phyloP scores from a whole-genome alignment of 2,329 filamentous ascomycete species.

The Rosellinia necatrix region DNA sequence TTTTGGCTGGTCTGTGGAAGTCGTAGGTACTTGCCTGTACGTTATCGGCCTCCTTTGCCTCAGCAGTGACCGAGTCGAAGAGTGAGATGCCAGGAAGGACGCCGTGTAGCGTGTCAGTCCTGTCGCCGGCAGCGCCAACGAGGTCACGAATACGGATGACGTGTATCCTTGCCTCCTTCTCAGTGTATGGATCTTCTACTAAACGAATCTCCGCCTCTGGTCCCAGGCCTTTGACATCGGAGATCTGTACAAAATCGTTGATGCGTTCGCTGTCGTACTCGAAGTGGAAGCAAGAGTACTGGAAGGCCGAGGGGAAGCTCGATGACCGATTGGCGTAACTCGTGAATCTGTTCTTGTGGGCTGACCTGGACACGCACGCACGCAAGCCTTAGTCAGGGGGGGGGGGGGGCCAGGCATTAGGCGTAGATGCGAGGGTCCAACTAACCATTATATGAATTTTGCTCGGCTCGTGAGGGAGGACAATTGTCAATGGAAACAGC shows the following conservation, averaged over 20 bases:
- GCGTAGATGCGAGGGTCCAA: slow-evolving; percentile 27
- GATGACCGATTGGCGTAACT: slow-evolving; percentile 94
- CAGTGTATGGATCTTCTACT: slow-evolving; percentile 94
- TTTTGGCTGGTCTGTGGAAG: slow-evolving; percentile 69
- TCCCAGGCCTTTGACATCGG: slow-evolving; percentile 81
- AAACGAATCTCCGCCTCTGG: slow-evolving; percentile 78
- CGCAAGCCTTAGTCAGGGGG: slow-evolving; percentile 32
- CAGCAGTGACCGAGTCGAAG: slow-evolving; percentile 74
- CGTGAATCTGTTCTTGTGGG: slow-evolving; percentile 93
- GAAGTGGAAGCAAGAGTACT: slow-evolving; percentile 98
- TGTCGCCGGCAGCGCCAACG: slow-evolving; percentile 87
- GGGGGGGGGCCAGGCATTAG: too few species aligned
- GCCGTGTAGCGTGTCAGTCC: slow-evolving; percentile 84
- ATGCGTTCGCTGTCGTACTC: slow-evolving; percentile 86
- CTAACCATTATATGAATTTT: slow-evolving; percentile 85
- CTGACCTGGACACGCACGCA: slow-evolving; percentile 73
- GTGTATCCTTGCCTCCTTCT: slow-evolving; percentile 97
- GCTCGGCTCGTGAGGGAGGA: slow-evolving; percentile 77
- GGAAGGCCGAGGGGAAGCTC: slow-evolving; percentile 90
- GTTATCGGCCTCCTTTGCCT: slow-evolving; percentile 45
- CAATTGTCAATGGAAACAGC: slow-evolving; percentile 70
- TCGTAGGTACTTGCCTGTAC: slow-evolving; percentile 64
- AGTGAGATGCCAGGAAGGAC: slow-evolving; percentile 84
- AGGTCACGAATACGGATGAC: slow-evolving; percentile 88
- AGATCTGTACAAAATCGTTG: slow-evolving; percentile 93